These are phyloP conservation scores for Albatrellus ellisii DNA, from an alignment of 768 basidiomycete species.

Conservation along the genomic window DNA sequence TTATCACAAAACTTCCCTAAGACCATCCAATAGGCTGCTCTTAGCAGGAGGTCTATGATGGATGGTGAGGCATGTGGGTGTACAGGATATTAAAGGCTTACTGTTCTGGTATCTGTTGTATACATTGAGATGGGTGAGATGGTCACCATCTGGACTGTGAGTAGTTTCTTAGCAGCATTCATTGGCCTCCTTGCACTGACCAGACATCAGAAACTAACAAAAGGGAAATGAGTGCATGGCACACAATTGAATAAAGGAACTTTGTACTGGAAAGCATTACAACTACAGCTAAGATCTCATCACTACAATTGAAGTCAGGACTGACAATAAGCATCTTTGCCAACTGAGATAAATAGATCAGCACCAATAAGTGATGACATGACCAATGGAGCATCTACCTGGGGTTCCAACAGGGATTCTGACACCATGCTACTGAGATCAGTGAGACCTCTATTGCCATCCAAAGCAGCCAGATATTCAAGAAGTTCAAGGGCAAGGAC, in stretches of 20 bases:
- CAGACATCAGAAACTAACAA: slow-evolving; percentile 80
- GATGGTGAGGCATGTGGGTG: not conserved
- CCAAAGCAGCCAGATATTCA: slow-evolving; percentile 83
- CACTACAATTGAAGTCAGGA: slow-evolving; percentile 91
- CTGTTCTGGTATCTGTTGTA: slow-evolving; percentile 86
- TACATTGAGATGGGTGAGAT: slow-evolving; percentile 87
- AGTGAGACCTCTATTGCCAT: slow-evolving; percentile 88
- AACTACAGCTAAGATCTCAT: slow-evolving; percentile 88
- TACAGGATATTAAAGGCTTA: slow-evolving; percentile 25
- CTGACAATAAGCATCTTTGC: slow-evolving; percentile 91
- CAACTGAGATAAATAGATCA: slow-evolving; percentile 32
- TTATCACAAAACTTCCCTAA: too few relatives aligned
- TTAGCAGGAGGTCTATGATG: too few relatives aligned
- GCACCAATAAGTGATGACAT: not conserved
- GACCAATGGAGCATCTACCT: slow-evolving; percentile 30
- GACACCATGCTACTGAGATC: slow-evolving; percentile 86
- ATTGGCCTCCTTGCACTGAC: slow-evolving; percentile 83
- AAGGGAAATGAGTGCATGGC: not conserved
- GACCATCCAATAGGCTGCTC: too few relatives aligned
- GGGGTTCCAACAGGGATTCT: slow-evolving; percentile 95
- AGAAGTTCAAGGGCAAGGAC: slow-evolving; percentile 89
- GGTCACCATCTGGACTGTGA: slow-evolving; percentile 92
- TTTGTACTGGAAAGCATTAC: slow-evolving; percentile 85
- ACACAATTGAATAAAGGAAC: not conserved
- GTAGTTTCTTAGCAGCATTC: slow-evolving; percentile 76